Conservation (phyloP, 2,329 filamentous ascomycete genomes). For the Periconia digitata region DNA sequence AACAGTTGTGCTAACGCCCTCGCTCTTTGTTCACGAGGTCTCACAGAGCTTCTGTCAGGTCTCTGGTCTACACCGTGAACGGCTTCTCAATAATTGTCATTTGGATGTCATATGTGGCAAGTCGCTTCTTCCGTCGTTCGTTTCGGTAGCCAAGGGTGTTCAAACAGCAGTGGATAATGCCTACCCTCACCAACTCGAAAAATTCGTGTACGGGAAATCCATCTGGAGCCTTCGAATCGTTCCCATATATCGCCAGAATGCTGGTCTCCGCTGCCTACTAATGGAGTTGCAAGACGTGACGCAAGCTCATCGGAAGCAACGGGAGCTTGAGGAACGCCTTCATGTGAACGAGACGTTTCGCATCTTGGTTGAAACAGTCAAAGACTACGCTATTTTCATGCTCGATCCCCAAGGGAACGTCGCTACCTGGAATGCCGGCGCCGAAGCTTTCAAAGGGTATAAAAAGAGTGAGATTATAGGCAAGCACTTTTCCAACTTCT, state of each 20-base stretch:
- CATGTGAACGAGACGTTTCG: conserved; percentile 59
- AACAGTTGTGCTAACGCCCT: conserved; percentile 35
- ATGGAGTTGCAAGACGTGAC: conserved; percentile 47
- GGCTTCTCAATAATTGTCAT: conserved; percentile 39
- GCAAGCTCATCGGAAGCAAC: conserved; percentile 35
- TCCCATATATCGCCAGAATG: conserved; percentile 48
- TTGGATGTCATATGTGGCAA: conserved; percentile 45
- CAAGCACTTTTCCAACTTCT: conserved; percentile 61
- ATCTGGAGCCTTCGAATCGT: conserved; percentile 44
- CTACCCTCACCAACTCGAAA: conserved; percentile 38
- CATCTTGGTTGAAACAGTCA: conserved; percentile 63
- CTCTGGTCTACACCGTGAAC: conserved; percentile 34
- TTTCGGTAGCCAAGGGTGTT: conserved; percentile 41
- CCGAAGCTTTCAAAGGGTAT: conserved; percentile 60
- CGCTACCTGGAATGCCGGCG: conserved; percentile 61
- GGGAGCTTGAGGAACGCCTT: conserved; percentile 44
- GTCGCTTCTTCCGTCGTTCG: conserved; percentile 40
- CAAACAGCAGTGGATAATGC: conserved; percentile 41
- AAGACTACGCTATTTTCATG: conserved; percentile 66
- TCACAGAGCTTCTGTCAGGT: conserved; percentile 48
- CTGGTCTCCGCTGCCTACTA: conserved; percentile 44
- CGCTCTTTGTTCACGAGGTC: conserved; percentile 57
- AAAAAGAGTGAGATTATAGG: conserved; percentile 57
- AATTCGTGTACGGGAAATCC: conserved; percentile 23
- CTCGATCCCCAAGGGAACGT: conserved; percentile 59